phyloP scores from a whole-genome alignment of 345 rosid species.

The Populus tremula region DNA sequence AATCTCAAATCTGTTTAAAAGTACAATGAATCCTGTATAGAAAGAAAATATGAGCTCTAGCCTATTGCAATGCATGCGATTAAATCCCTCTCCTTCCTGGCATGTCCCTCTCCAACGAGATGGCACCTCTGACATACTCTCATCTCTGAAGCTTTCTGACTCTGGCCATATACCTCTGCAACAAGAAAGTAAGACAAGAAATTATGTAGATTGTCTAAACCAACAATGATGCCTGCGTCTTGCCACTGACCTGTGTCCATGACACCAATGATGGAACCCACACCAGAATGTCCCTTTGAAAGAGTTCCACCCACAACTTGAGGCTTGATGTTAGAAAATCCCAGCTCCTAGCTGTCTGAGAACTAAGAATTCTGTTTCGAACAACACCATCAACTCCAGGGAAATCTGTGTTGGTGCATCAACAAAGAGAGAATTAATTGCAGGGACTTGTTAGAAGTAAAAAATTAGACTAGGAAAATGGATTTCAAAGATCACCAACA shows the following conservation, averaged over 20 bases:
- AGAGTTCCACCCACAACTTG: slow-evolving; percentile 34
- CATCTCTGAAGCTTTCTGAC: slow-evolving; percentile 27
- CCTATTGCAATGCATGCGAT: background rate
- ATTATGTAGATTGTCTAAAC: background rate
- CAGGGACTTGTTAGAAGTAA: background rate
- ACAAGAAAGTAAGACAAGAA: background rate
- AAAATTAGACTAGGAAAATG: background rate
- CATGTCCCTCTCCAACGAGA: slow-evolving; percentile 37
- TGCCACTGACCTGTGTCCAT: slow-evolving; percentile 42
- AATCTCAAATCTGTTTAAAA: background rate
- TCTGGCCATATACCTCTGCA: slow-evolving; percentile 40
- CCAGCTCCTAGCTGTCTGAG: slow-evolving; percentile 65
- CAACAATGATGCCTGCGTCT: background rate
- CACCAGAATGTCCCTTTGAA: slow-evolving; percentile 49
- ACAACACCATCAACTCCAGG: slow-evolving; percentile 37
- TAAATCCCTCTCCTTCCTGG: background rate
- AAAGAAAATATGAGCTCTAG: background rate
- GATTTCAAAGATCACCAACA: background rate
- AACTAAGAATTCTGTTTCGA: slow-evolving; percentile 45
- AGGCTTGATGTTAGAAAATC: slow-evolving; percentile 53
- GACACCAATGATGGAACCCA: slow-evolving; percentile 59
- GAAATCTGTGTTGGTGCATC: background rate
- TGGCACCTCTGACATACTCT: slow-evolving; percentile 41
- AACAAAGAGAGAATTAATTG: background rate
- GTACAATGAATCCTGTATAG: background rate